Evolutionary conservation across 2,329 filamentous ascomycete species (phyloP), one percentile per base, ranked within the genome.

Genomic region (Pseudogymnoascus sp.): DNA sequence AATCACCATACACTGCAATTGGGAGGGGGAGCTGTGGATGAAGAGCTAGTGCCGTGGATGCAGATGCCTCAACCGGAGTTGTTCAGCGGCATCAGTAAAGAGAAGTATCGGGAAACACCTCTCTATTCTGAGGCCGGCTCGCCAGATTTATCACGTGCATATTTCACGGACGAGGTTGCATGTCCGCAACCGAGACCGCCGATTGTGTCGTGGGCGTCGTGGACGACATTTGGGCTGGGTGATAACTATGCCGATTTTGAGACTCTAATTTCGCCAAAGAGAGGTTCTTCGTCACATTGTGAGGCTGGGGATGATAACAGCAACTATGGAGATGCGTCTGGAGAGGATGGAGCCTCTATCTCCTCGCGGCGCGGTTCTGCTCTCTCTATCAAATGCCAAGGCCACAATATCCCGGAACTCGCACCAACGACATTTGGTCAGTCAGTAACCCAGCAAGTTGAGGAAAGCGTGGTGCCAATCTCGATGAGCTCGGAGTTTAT

Each of bases 71-170:
- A 40, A 14, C 37, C 37, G 5, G 37, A 40, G 10, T 40, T 40
- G 10, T 40, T 40, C 37, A 40, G 37, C 37, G 37, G 37, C 4
- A 18, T 40, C n/a, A 40, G 8, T 14, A 40, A 10, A 18, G 14
- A 7, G 1, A n/a, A 40, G 44, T 67, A 69, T 62, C 67, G 71
- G 1, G 70, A 72, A 38, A 67, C 64, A 1, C 67, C 69, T 38
- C 64, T 70, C 12, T 69, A 69, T 37, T 64, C 60, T 8, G 64
- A 69, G 23, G 64, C 66, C 18, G 67, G 65, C n/a, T 65, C 67
- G 11, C 69, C 68, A 8, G 42, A 64, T 6, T 62, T 64, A 18
- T 63, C 63, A 35, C 65, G 64, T 38, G 63, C 65, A 4, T 68
- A 67, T 53, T 64, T 65, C 44, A 62, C 62, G 2, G 61, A 66